Conservation (phyloP, 2,329 filamentous ascomycete genomes). For the Penicillium crustosum region DNA sequence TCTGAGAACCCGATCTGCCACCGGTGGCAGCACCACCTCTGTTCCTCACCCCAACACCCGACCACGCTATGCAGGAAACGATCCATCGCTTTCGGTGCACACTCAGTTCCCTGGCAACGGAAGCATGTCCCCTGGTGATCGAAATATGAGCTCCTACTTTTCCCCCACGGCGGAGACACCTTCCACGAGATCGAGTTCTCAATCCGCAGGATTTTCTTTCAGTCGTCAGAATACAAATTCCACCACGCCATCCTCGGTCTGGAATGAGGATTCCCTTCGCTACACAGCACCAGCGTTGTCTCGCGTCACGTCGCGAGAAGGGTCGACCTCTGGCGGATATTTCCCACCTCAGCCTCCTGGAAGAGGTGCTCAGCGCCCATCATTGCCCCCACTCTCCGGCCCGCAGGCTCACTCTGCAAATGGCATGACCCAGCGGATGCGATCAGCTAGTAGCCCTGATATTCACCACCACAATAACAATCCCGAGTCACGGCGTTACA, state of each 20-base stretch:
- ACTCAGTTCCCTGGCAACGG: conserved; percentile 51
- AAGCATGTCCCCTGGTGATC: conserved; percentile 60
- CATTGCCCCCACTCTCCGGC: conserved; percentile 68
- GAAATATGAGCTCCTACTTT: conserved; percentile 82
- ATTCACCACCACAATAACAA: conserved; percentile 66
- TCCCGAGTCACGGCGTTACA: conserved; percentile 46
- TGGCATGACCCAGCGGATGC: conserved; percentile 64
- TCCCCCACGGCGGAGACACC: conserved; percentile 73
- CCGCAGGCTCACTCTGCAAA: conserved; percentile 52
- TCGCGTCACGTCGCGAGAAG: conserved; percentile 75
- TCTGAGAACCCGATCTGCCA: conserved; percentile 72
- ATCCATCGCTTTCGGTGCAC: conserved; percentile 68
- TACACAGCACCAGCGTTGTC: conserved; percentile 88
- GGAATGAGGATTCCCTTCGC: conserved; percentile 73
- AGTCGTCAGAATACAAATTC: conserved; percentile 70
- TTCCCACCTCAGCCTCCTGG: conserved; percentile 63
- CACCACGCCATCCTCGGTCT: conserved; percentile 48
- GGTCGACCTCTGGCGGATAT: conserved; percentile 64
- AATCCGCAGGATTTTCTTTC: conserved; percentile 68
- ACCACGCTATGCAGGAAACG: conserved; percentile 69
- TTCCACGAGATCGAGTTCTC: conserved; percentile 55
- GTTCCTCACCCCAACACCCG: conserved; percentile 47
- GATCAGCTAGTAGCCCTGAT: conserved; percentile 93
- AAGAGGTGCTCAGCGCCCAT: conserved; percentile 64
- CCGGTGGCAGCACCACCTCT: conserved; percentile 56